Base-by-base conservation (phyloP, 345 rosid genomes). In the Cardamine chenopodiifolia region DNA sequence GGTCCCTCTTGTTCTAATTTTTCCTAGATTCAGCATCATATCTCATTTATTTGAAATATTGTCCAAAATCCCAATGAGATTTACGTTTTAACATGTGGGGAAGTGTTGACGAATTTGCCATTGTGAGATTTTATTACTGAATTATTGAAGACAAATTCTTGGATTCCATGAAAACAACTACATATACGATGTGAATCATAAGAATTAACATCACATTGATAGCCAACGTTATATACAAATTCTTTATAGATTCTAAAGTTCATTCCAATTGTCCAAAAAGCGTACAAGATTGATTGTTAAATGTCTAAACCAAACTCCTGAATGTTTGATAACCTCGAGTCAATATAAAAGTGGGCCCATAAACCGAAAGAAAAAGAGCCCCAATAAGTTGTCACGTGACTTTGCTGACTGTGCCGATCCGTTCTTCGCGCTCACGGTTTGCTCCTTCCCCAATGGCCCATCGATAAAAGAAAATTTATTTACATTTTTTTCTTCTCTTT, bases 351-450 rank as follows among this genome's bases (percentile, higher is more conserved):
- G 65, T 32, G 68, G 79, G 79, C 79, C 79, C 64, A 69, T 8
- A 25, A 69, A 37, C 7, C 8, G 62, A 58, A 65, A 45, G 1
- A 34, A 48, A n/a, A 37, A 72, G 3, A 1, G 74, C 66, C 67
- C 81, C 81, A 74, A 54, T 17, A 50, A 52, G 48, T n/a, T 44
- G 73, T 63, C 87, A 82, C 77, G 81, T 79, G 78, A 68, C 35
- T 67, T 67, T 75, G 70, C 74, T 82, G 84, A 82, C 82, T 66
- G 54, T 67, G 72, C 79, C 76, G 83, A 82, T 83, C 82, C 83
- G 80, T 49, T 84, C 67, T 62, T 62, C 62, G 71, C 78, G 77
- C 73, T 57, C 62, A 67, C 60, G 31, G 65, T 61, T 70, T 69
- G 9, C 66, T 39, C 56, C 78, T 32, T 74, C 65, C 29, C 62